Evolutionary conservation across 75 land plant species (phyloP).

Genomic region (Sequoia sempervirens): DNA sequence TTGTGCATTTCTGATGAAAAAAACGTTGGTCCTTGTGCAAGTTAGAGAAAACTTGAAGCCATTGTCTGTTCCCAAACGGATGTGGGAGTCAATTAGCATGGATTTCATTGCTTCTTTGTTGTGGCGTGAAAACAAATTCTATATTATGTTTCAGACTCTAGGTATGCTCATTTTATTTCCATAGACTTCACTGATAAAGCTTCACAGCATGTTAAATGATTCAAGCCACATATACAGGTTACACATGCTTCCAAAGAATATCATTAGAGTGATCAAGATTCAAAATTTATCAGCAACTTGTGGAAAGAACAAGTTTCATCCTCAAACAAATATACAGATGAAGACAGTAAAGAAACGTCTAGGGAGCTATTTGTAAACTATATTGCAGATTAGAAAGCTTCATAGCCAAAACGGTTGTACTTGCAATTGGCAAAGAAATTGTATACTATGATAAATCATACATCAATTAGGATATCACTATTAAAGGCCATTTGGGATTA

Average conservation of each 20-base stretch:
- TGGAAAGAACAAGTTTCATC: not conserved
- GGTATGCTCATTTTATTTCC: not conserved
- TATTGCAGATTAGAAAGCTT: not conserved
- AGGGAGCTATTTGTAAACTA: not conserved
- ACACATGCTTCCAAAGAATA: not conserved
- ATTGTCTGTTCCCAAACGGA: not conserved
- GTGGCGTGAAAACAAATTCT: not conserved
- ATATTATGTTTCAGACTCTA: not conserved
- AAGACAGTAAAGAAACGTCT: not conserved
- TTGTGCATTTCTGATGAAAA: too few relatives aligned
- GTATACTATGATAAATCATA: too few relatives aligned
- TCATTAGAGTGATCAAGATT: not conserved
- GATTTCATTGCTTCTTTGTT: not conserved
- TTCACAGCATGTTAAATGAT: not conserved
- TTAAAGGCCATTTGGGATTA: too few relatives aligned
- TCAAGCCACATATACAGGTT: not conserved
- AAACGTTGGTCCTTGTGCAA: too few relatives aligned
- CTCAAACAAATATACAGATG: not conserved
- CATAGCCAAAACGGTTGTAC: not conserved
- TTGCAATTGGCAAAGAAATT: too few relatives aligned
- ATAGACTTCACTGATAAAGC: not conserved
- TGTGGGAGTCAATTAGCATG: not conserved
- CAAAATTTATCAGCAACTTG: not conserved
- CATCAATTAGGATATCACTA: too few relatives aligned
- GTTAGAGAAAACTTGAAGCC: too few relatives aligned